Conservation (phyloP, 83 land plant species). For the Diphasiastrum complanatum region DNA sequence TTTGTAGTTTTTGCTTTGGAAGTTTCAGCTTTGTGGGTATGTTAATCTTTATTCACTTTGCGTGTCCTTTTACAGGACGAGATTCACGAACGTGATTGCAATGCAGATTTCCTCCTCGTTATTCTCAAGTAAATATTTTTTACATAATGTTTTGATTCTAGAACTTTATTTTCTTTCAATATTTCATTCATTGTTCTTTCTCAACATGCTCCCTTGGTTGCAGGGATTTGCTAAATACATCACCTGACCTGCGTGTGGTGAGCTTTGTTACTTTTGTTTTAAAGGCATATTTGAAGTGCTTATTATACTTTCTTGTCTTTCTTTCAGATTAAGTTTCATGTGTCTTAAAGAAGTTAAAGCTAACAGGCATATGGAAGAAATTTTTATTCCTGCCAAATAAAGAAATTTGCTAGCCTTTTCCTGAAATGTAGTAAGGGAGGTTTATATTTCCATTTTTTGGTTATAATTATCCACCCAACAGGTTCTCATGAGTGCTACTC, state of each 20-base stretch:
- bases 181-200: constrained; percentile 1
- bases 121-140: constrained; percentile 59
- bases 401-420: too few relatives aligned
- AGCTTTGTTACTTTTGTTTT: constrained; percentile 17
- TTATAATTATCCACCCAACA: constrained; percentile 25
- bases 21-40: too few relatives aligned
- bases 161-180: neutral
- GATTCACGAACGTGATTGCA: constrained; percentile 93
- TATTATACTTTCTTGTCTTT: constrained; percentile 8
- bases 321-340: constrained; percentile 3
- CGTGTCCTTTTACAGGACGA: constrained; percentile 83
- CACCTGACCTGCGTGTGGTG: constrained; percentile 84
- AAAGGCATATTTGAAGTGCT: too few relatives aligned
- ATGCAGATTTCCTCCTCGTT: constrained; percentile 85
- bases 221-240: constrained; percentile 75
- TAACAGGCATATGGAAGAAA: too few relatives aligned
- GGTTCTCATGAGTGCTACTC: constrained; percentile 97
- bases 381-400: too few relatives aligned
- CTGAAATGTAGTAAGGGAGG: too few relatives aligned
- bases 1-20: too few relatives aligned
- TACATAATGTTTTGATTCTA: neutral
- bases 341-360: too few relatives aligned
- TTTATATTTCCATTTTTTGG: too few relatives aligned
- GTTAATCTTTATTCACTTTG: too few relatives aligned
- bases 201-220: constrained; percentile 1